These are phyloP conservation scores for Setaria viridis DNA, from an alignment of 202 grass and related monocot genomes.

Conservation along the genomic window DNA sequence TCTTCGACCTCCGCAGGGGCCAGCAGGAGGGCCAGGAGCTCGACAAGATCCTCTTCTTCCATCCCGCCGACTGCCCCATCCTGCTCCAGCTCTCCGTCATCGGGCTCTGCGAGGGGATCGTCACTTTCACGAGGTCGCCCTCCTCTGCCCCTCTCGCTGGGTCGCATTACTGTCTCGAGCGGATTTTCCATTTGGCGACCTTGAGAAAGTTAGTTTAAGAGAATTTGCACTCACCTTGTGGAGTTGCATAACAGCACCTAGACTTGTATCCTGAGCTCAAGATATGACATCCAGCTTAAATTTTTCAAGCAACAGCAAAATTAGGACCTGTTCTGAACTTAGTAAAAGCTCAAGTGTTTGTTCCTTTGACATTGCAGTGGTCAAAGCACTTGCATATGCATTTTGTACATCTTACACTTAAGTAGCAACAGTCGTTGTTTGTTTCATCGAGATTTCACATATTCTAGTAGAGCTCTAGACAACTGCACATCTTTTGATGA, in stretches of 20 bases:
- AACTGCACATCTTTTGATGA: background rate
- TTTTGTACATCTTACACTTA: background rate
- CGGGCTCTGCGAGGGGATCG: slow-evolving; percentile 93
- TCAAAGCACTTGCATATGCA: background rate
- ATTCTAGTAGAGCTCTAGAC: slow-evolving; percentile 8
- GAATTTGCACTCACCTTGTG: background rate
- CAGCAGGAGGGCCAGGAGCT: slow-evolving; percentile 95
- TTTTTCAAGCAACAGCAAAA: background rate
- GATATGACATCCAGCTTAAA: background rate
- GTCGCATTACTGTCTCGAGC: background rate
- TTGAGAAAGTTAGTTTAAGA: background rate
- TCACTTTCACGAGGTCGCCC: slow-evolving; percentile 85
- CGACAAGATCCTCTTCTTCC: slow-evolving; percentile 97
- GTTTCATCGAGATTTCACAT: background rate
- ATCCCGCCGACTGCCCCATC: slow-evolving; percentile 86
- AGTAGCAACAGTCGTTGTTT: background rate
- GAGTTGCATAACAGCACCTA: background rate
- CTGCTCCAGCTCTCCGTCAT: slow-evolving; percentile 88
- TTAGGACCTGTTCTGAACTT: background rate
- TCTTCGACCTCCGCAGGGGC: slow-evolving; percentile 91
- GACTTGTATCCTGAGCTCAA: background rate
- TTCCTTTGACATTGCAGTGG: background rate
- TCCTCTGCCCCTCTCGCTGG: background rate
- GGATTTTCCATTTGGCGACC: background rate
- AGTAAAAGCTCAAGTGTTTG: background rate